Evolutionary conservation across 2,329 filamentous ascomycete genomes (phyloP).

Genomic region (Akanthomyces muscarius): DNA sequence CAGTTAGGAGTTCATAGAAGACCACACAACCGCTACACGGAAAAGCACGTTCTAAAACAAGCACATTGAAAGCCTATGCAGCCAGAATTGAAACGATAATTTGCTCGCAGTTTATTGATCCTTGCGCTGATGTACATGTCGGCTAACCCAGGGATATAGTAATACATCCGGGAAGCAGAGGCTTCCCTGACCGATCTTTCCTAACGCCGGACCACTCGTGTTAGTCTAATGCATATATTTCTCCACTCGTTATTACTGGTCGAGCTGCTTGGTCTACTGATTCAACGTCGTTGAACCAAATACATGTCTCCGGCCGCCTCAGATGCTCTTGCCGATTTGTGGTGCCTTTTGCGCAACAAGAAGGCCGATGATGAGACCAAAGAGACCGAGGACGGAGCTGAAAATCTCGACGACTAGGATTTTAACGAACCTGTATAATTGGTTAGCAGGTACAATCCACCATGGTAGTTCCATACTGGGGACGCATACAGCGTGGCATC

Average conservation of each 20-base stretch:
- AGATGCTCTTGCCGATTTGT: conserved; percentile 55
- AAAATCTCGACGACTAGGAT: conserved; percentile 99
- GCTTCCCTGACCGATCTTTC: conserved; percentile 34
- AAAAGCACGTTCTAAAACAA: neutral
- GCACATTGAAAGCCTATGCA: neutral
- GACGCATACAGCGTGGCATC: conserved; percentile 75
- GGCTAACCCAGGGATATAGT: conserved; percentile 28
- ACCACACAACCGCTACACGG: neutral
- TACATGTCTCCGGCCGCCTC: conserved; percentile 20
- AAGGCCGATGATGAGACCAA: conserved; percentile 91
- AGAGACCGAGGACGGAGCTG: conserved; percentile 93
- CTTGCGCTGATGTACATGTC: conserved; percentile 33
- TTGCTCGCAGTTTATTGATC: conserved; percentile 25
- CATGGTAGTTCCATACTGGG: neutral
- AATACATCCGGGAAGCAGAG: conserved; percentile 32
- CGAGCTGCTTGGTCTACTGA: neutral
- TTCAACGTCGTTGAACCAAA: neutral
- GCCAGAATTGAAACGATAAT: conserved; percentile 2
- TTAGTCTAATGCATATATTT: conserved; percentile 18
- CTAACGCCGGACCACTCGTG: conserved; percentile 36
- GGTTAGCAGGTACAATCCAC: conserved; percentile 25
- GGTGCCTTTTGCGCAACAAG: conserved; percentile 79
- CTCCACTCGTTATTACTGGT: conserved; percentile 7
- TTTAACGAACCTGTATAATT: conserved; percentile 76
- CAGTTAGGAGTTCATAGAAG: conserved; percentile 27